These are phyloP conservation scores for Sporothrix dimorphospora DNA, from an alignment of 2,329 filamentous ascomycete species.

Conservation along the genomic window DNA sequence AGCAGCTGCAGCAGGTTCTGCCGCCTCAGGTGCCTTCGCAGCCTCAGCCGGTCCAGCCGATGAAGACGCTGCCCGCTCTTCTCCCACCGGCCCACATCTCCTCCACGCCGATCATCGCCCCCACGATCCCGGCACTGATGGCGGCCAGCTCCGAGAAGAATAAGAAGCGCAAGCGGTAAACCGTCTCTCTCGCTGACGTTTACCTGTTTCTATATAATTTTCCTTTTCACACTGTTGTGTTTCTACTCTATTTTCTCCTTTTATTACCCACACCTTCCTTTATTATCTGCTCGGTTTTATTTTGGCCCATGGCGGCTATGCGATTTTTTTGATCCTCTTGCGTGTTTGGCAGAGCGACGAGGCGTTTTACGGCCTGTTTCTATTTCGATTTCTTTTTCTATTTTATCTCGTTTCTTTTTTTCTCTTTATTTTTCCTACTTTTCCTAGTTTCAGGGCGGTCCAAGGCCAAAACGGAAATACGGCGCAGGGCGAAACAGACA, in stretches of 20 bases:
- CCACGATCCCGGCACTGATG: constrained; percentile 32
- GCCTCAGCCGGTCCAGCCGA: constrained; percentile 1
- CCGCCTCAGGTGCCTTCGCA: constrained; percentile 3
- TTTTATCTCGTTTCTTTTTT: neutral
- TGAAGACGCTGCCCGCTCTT: constrained; percentile 38
- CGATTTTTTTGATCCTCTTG: constrained; percentile 15
- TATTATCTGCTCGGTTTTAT: neutral
- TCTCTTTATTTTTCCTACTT: neutral
- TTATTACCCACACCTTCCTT: neutral
- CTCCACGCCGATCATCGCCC: constrained; percentile 38
- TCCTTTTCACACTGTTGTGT: constrained; percentile 6
- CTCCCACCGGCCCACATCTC: constrained; percentile 52
- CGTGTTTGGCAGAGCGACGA: constrained; percentile 14
- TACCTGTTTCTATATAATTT: constrained; percentile 7
- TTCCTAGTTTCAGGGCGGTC: neutral
- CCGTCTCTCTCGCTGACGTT: neutral
- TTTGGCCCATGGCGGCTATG: neutral
- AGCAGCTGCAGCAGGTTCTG: neutral
- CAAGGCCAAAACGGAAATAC: constrained; percentile 1
- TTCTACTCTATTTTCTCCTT: neutral
- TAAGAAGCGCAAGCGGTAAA: constrained; percentile 64
- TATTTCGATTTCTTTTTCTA: constrained; percentile 17
- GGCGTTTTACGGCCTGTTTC: constrained; percentile 14
- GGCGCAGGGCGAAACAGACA: constrained; percentile 12
- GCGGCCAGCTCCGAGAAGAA: constrained; percentile 52